Base-by-base conservation (phyloP, 2,329 filamentous ascomycete species). In the Colletotrichum gloeosporioides region DNA sequence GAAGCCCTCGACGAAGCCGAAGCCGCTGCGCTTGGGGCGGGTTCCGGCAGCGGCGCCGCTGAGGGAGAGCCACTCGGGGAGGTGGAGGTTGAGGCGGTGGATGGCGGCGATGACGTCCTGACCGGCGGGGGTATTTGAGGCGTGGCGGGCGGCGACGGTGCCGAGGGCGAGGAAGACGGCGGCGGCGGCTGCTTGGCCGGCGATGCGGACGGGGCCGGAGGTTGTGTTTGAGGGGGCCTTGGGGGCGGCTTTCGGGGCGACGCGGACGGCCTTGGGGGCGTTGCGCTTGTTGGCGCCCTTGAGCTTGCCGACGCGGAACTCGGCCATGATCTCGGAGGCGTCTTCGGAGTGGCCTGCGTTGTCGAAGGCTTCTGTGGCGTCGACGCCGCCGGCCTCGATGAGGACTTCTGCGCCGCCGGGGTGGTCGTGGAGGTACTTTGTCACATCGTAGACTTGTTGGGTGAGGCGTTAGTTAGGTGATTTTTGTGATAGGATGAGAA, bases 261-360 rank as follows among this genome's bases (percentile, higher is more conserved):
- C 71, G 59, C 77, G 78, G 36, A 82, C 79, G 7, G 81, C 71
- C 55, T 80, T 80, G 31, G 81, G 71, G 8, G 77, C 77, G 32
- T 69, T 78, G 49, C 76, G 74, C 70, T 68, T 79, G 69, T 72
- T 69, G 16, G 73, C 80, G 53, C 83, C 85, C 69, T 83, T 84
- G 71, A 86, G 81, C 34, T 81, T 83, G 22, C 87, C 87, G 39
- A 89, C 64, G 55, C 78, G 78, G 69, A 82, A 87, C 15, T 81
- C 75, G 3, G 81, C 82, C 83, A 89, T 85, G 63, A 87, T 85
- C 53, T 88, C 87, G 67, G 80, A 83, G 4, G 87, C 87, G 71
- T 89, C 88, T 29, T 95, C 94, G 63, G 93, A 95, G 87, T 98
- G 95, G 61, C 95, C 95, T 49, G 95, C 94, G 81, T 96, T 94